Percentiles rank a stretch among this genome's conserved stretches.
Conservation (phyloP, 495 filamentous ascomycete genomes). For the Penicillium soppii region DNA sequence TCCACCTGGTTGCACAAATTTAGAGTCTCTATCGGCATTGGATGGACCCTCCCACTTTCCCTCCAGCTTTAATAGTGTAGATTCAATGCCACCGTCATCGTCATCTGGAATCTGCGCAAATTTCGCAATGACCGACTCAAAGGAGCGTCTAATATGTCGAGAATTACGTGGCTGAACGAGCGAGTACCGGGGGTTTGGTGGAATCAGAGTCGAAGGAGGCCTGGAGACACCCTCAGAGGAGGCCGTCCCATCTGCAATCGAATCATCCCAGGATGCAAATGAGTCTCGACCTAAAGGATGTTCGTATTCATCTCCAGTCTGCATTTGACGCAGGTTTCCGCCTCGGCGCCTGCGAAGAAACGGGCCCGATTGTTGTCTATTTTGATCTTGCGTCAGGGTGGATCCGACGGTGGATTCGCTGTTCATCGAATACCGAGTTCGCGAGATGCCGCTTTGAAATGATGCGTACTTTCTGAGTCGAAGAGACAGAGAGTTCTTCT, state of each 20-base stretch:
- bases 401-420: constrained; percentile 56
- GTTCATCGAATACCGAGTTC: constrained; percentile 55
- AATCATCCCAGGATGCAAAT: constrained; percentile 68
- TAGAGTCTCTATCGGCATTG: constrained; percentile 1
- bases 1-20: background rate
- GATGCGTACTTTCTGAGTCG: constrained; percentile 66
- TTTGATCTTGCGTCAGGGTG: constrained; percentile 31
- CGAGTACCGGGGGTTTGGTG: constrained; percentile 51
- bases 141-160: constrained; percentile 78
- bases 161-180: constrained; percentile 74
- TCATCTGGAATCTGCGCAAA: constrained; percentile 90
- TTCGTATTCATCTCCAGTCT: constrained; percentile 70
- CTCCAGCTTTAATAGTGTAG: constrained; percentile 88
- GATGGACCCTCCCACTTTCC: constrained; percentile 60
- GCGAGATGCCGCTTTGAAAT: constrained; percentile 69
- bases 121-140: constrained; percentile 84
- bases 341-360: constrained; percentile 84
- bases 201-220: constrained; percentile 33
- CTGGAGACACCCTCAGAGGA: constrained; percentile 25
- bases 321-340: constrained; percentile 79
- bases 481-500: constrained; percentile 33
- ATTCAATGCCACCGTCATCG: constrained; percentile 90
- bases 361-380: constrained; percentile 40
- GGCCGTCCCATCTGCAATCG: constrained; percentile 45
- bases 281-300: constrained; percentile 63